Conservation (phyloP, 139 green algal species). For the Chlorella vulgaris region DNA sequence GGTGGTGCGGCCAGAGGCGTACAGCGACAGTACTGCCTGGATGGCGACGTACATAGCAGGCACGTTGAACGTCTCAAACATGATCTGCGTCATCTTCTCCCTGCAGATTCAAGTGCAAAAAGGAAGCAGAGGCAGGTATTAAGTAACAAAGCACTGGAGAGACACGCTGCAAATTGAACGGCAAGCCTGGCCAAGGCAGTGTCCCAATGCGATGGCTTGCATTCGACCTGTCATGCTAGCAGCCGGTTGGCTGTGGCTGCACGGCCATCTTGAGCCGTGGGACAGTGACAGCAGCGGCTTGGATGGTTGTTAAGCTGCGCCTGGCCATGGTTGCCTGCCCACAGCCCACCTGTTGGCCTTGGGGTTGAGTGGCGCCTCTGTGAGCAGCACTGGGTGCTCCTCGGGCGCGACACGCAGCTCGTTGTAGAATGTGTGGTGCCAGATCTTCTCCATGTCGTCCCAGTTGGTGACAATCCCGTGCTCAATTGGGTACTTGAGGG, state of each 20-base stretch:
- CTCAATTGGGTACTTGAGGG: conserved; percentile 98
- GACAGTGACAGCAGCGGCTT: too few species aligned
- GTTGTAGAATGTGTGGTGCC: conserved; percentile 99
- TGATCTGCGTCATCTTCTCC: conserved; percentile 93
- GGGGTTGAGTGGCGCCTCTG: conserved; percentile 97
- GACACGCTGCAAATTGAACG: too few species aligned
- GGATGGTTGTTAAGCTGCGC: too few species aligned
- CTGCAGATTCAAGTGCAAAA: conserved; percentile 20
- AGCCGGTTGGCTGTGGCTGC: too few species aligned
- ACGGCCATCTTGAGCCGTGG: too few species aligned
- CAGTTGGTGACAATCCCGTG: conserved; percentile 98
- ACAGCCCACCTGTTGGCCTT: conserved; percentile 83
- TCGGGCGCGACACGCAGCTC: conserved; percentile 98
- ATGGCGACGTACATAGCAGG: conserved; percentile 97
- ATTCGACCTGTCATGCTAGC: too few species aligned
- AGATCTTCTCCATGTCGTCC: conserved; percentile 99
- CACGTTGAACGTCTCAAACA: conserved; percentile 99
- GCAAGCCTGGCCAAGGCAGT: too few species aligned
- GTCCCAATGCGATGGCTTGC: too few species aligned
- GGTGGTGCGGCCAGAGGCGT: conserved; percentile 96
- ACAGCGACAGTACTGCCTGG: conserved; percentile 98
- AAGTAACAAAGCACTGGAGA: not conserved
- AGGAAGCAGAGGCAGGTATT: not conserved
- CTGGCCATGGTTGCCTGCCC: too few species aligned
- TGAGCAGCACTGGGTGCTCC: conserved; percentile 99